Evolutionary conservation across 345 rosid species (phyloP), one percentile per base, ranked within the genome.

Genomic region (Passiflora organensis): DNA sequence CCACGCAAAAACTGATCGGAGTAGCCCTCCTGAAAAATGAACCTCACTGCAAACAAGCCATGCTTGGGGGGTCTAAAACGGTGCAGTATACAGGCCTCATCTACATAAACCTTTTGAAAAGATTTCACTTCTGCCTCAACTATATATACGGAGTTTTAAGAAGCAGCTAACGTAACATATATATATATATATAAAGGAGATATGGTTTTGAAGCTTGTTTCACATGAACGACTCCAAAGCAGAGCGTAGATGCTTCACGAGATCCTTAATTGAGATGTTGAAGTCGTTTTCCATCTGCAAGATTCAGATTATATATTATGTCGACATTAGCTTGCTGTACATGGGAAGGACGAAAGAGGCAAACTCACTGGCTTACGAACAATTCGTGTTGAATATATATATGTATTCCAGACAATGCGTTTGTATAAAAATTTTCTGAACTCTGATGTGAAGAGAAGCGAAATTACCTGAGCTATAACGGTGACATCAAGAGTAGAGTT

Each of bases 221-320:
- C 86, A 79, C 69, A 66, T 66, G 72, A 81, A 71, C 56, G 55
- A 65, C 32, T 66, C 62, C 38, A 85, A 69, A 67, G 76, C 65
- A 25, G 81, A 61, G 52, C 71, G 76, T 21, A 91, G 78, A 60
- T 55, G 74, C 82, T 76, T 81, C 55, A 78, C 94, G 9, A 91
- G 75, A 68, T 91, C 96, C 71, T 72, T 80, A n/a, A 68, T 60
- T 25, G 83, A 68, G 84, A 85, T 63, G 56, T 51, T 57, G 74
- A 87, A 91, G 43, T 76, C 87, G 49, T 37, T 55, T 62, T 80
- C 82, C 87, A 85, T 87, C 97, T 91, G 86, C 78, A 43, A 19
- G 12, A 16, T n/a, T n/a, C n/a, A 12, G 25, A 22, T 13, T 6
- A n/a, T 47, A 6, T 32, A n/a, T n/a, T n/a, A n/a, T n/a, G n/a